Percentiles rank a stretch among this genome's conserved stretches.
Conservation (phyloP, 805 yeast species). For the Suhomyces emberorum region DNA sequence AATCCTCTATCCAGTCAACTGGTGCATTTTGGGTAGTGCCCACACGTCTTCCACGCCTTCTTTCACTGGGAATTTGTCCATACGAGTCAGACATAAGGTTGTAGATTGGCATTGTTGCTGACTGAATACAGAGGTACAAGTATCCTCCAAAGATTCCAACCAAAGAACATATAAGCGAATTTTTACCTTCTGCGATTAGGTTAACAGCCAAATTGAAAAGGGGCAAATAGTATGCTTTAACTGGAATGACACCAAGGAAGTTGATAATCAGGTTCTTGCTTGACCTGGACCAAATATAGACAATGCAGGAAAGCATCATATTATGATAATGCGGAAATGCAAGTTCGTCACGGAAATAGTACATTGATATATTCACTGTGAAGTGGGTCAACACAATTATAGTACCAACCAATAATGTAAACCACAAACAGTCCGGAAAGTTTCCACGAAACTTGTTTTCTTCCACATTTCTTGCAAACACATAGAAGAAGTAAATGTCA, state of each 20-base stretch:
- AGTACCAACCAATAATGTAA: constrained; percentile 48
- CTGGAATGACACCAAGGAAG: constrained; percentile 50
- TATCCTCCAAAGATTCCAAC: constrained; percentile 58
- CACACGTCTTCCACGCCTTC: constrained; percentile 25
- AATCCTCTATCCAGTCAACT: constrained; percentile 27
- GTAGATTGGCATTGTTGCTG: constrained; percentile 45
- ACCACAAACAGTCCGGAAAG: constrained; percentile 56
- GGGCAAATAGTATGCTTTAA: constrained; percentile 56
- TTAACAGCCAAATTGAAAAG: constrained; percentile 31
- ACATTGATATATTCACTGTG: constrained; percentile 13
- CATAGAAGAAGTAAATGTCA: constrained; percentile 56
- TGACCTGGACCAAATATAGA: constrained; percentile 60
- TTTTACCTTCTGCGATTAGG: constrained; percentile 41
- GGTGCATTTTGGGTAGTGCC: constrained; percentile 20
- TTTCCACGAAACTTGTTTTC: constrained; percentile 45
- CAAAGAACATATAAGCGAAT: constrained; percentile 37
- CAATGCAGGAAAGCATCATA: constrained; percentile 51
- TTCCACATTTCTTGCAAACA: constrained; percentile 56
- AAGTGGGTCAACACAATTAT: constrained; percentile 34
- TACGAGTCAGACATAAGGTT: constrained; percentile 36
- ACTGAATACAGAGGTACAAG: constrained; percentile 59
- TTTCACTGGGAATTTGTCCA: constrained; percentile 6
- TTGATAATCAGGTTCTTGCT: constrained; percentile 51
- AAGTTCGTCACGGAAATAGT: no score
- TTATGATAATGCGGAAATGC: no score